Conservation (phyloP, 163 green algal genomes). For the Chlorella variabilis region DNA sequence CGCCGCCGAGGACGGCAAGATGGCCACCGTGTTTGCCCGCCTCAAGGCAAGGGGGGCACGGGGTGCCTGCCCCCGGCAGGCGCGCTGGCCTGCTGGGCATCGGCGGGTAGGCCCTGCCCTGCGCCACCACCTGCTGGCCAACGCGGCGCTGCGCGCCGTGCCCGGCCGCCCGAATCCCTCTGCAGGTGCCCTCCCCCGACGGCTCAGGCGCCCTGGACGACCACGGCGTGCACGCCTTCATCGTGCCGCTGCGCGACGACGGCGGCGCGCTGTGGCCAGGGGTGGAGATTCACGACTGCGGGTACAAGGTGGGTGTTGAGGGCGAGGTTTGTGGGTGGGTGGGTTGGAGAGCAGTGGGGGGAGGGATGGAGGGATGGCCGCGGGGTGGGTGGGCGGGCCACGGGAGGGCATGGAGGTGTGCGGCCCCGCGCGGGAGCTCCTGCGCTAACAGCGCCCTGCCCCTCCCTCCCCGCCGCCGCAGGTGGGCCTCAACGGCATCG, state of each 20-base stretch:
- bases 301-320: constrained; percentile 78
- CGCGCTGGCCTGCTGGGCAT: neutral
- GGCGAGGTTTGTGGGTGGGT: too few species aligned
- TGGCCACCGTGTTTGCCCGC: constrained; percentile 86
- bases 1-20: constrained; percentile 80
- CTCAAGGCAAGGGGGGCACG: constrained; percentile 75
- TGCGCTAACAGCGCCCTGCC: neutral
- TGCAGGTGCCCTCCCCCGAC: constrained; percentile 63
- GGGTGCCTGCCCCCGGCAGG: neutral
- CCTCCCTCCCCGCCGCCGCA: constrained; percentile 34
- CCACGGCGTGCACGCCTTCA: constrained; percentile 88
- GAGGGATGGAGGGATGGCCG: too few species aligned
- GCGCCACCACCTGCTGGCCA: too few species aligned
- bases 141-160: too few species aligned
- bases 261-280: constrained; percentile 61
- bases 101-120: too few species aligned
- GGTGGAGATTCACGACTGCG: constrained; percentile 89
- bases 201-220: constrained; percentile 70
- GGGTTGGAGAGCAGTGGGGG: too few species aligned
- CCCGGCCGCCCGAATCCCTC: too few species aligned
- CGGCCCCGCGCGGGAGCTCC: neutral
- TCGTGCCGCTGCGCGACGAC: constrained; percentile 81
- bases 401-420: neutral
- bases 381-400: neutral
- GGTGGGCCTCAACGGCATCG: constrained; percentile 86